These are phyloP conservation scores for Amanita fuliginea DNA, from an alignment of 768 basidiomycete species.

Conservation along the genomic window DNA sequence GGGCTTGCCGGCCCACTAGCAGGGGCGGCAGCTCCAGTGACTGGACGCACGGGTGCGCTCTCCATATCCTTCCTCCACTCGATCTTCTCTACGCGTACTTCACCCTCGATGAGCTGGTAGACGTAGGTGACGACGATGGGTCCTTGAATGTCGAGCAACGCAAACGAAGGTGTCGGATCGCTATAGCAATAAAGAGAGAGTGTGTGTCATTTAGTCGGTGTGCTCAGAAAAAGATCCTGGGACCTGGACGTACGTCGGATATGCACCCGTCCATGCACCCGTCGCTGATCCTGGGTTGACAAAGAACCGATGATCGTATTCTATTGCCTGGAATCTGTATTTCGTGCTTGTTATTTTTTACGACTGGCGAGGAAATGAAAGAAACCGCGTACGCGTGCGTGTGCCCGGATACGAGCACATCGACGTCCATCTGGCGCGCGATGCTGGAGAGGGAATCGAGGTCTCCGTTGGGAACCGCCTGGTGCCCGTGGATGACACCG, in stretches of 20 bases:
- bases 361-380: not conserved
- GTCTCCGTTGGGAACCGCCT: slow-evolving; percentile 86
- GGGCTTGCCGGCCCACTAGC: not conserved
- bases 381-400: slow-evolving; percentile 71
- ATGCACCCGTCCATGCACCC: slow-evolving; percentile 83
- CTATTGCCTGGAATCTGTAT: slow-evolving; percentile 83
- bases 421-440: slow-evolving; percentile 95
- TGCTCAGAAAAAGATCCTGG: slow-evolving; percentile 5
- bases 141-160: slow-evolving; percentile 96
- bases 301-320: slow-evolving; percentile 87
- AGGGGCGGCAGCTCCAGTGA: not conserved
- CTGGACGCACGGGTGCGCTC: not conserved
- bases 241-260: slow-evolving; percentile 40
- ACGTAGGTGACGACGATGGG: slow-evolving; percentile 96
- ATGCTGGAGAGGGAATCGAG: slow-evolving; percentile 81
- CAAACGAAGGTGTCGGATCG: slow-evolving; percentile 84
- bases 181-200: not conserved
- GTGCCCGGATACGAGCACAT: slow-evolving; percentile 87
- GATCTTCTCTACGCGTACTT: slow-evolving; percentile 6
- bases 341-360: too few relatives aligned
- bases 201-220: not conserved
- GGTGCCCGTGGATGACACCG: slow-evolving; percentile 90
- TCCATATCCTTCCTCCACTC: slow-evolving; percentile 5
- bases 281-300: slow-evolving; percentile 93
- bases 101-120: slow-evolving; percentile 88